Base-by-base conservation (phyloP, 768 basidiomycete genomes). In the Pisolithus microcarpus region DNA sequence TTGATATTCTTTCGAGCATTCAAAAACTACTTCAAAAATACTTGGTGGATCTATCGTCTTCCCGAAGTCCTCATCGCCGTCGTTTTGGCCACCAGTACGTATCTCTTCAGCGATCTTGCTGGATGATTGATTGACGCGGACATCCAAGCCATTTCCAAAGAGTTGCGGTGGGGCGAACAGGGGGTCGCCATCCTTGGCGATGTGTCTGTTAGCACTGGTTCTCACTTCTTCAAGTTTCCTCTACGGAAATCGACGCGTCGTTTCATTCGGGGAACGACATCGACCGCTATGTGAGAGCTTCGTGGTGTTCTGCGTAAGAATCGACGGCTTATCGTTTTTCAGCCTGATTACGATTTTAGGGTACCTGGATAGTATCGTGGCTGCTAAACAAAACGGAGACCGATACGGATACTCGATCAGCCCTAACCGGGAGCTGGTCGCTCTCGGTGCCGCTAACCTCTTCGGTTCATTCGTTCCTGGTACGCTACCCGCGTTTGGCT, bases 341-440 rank as follows among this genome's bases (percentile, higher is more conserved):
- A 89, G 87, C 30, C 64, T 92, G 48, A 85, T 90, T 46, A 80
- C 87, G 0, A 76, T 95, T 38, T 78, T 91, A 19, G 96, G 96
- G 1, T 96, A 94, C 65, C 72, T 99, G 53, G 95, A 99, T 65
- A 91, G 87, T 53, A 92, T 96, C 54, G 91, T 93, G 2, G 89
- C 93, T 0, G 95, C 95, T 2, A 96, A 98, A 61, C 93, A 97
- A 65, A 94, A 88, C 53, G 82, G 82, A 0, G 78, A 82, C 4
- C 83, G 84, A 11, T 97, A 85, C 61, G 87, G 90, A 3, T 85
- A 97, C 64, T 79, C 87, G 0, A 87, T 98, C 56, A 88, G 83
- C 56, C 91, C 93, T 0, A 99, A 98, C 64, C 85, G 96, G 26
- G 96, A 99, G 62, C 76, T 98, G 1, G 94, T 97, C 23, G 96